These are phyloP conservation scores for Cryphonectria parasitica DNA, from an alignment of 2,329 filamentous ascomycete species.

Conservation along the genomic window DNA sequence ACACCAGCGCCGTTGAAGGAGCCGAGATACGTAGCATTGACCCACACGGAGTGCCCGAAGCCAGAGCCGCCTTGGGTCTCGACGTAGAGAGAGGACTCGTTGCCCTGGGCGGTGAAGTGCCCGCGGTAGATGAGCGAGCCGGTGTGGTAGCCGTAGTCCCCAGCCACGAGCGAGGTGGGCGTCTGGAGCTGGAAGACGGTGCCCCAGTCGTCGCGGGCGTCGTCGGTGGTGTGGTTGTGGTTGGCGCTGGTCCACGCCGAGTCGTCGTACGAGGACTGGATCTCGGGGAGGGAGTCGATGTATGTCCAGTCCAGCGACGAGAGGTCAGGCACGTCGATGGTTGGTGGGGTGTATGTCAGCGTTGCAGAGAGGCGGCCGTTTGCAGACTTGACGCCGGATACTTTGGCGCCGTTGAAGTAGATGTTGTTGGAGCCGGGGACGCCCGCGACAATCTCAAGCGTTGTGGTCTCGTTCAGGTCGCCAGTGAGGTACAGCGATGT, in stretches of 20 bases:
- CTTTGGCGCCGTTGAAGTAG: constrained; percentile 47
- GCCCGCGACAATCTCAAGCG: constrained; percentile 70
- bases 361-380: constrained; percentile 49
- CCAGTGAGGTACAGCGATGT: constrained; percentile 65
- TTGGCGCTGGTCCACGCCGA: constrained; percentile 66
- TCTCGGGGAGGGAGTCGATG: constrained; percentile 72
- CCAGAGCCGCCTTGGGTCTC: constrained; percentile 68
- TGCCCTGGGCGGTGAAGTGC: constrained; percentile 66
- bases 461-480: constrained; percentile 72
- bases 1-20: constrained; percentile 63
- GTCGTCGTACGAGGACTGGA: constrained; percentile 68
- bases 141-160: constrained; percentile 75
- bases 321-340: constrained; percentile 61
- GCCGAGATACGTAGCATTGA: constrained; percentile 66
- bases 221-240: constrained; percentile 58
- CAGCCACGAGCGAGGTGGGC: constrained; percentile 67
- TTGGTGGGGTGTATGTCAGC: constrained; percentile 52
- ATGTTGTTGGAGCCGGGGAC: constrained; percentile 52
- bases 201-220: constrained; percentile 48
- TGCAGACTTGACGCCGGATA: constrained; percentile 30
- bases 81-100: constrained; percentile 60
- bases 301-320: constrained; percentile 67
- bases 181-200: constrained; percentile 53
- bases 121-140: constrained; percentile 73
- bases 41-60: constrained; percentile 69